These are phyloP conservation scores for Cystofilobasidium ferigula DNA, from an alignment of 768 basidiomycete genomes.

Conservation along the genomic window DNA sequence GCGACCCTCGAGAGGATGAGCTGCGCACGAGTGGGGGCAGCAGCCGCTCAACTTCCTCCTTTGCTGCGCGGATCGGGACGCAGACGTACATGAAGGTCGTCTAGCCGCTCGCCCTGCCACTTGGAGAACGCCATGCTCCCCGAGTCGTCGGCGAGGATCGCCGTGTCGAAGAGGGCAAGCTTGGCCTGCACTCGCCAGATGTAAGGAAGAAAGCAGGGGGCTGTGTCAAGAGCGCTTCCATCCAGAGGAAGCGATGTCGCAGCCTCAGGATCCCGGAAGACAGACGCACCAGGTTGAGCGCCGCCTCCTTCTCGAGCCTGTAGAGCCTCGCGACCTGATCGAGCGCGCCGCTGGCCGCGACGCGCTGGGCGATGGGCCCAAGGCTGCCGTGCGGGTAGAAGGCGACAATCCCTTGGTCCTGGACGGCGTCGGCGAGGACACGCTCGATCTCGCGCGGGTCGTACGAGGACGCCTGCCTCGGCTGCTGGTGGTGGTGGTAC, in stretches of 20 bases:
- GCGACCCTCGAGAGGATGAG: constrained; percentile 38
- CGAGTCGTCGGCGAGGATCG: constrained; percentile 24
- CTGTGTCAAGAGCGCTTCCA: too few species aligned
- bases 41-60: constrained; percentile 38
- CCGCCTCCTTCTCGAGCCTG: constrained; percentile 39
- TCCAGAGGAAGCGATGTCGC: too few species aligned
- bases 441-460: not conserved
- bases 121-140: constrained; percentile 37
- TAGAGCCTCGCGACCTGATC: constrained; percentile 38
- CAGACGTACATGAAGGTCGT: constrained; percentile 36
- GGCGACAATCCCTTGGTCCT: constrained; percentile 37
- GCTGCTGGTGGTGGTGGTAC: constrained; percentile 7
- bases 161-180: constrained; percentile 38
- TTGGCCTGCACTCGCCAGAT: constrained; percentile 33
- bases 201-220: too few species aligned
- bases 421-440: constrained; percentile 20
- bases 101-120: constrained; percentile 38
- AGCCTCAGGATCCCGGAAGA: not conserved
- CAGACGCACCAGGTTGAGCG: constrained; percentile 38
- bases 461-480: not conserved
- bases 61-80: constrained; percentile 39
- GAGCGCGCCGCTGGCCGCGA: constrained; percentile 38
- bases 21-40: constrained; percentile 20
- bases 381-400: constrained; percentile 41
- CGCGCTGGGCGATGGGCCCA: constrained; percentile 39